Evolutionary conservation across 2,329 filamentous ascomycete species (phyloP), one percentile per base, ranked within the genome.

Genomic region (Triangularia setosa): DNA sequence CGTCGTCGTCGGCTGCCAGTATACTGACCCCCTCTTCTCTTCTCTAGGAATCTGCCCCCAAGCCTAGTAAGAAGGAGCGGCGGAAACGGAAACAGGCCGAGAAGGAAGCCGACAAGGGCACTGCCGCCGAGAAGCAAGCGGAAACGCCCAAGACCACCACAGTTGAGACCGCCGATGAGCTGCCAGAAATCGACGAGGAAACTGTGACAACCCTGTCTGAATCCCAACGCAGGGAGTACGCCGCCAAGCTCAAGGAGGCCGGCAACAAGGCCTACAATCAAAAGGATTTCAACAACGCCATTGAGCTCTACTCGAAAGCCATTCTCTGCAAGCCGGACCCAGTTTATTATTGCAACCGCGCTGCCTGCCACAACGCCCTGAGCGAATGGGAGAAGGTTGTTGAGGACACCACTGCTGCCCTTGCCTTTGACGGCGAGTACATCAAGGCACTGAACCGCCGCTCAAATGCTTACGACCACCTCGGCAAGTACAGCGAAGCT

Each of bases 261-360:
- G 95, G 95, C 66, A 99, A 99, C 84, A 96, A 95, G 80, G 92
- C 95, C 7, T 99, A 97, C 74, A 93, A 92, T 66, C 88, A 89
- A 71, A 98, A 97, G 81, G 91, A 96, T 74, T 97, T 97, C 80
- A 90, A 92, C 79, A 88, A 87, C 73, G 95, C 95, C 70, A 99
- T 99, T 75, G 90, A 93, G 4, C 87, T 99, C 35, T 99, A 99
- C 80, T 91, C 91, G 70, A 92, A 96, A 81, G 95, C 95, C 59
- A 96, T 99, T 72, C 82, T 98, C 60, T 98, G 95, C 89, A 96
- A 95, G 81, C 90, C 93, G 64, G 95, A 99, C 74, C 93, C 95
- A 30, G 93, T 99, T 76, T 99, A 95, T 84, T 99, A 96, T 85
- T 98, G 95, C 69, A 99, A 99, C 84, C 90, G 95, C 72, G 95